These are phyloP conservation scores for Stephanodiscus triporus DNA, from an alignment of 108 stramenopile species.

Conservation along the genomic window DNA sequence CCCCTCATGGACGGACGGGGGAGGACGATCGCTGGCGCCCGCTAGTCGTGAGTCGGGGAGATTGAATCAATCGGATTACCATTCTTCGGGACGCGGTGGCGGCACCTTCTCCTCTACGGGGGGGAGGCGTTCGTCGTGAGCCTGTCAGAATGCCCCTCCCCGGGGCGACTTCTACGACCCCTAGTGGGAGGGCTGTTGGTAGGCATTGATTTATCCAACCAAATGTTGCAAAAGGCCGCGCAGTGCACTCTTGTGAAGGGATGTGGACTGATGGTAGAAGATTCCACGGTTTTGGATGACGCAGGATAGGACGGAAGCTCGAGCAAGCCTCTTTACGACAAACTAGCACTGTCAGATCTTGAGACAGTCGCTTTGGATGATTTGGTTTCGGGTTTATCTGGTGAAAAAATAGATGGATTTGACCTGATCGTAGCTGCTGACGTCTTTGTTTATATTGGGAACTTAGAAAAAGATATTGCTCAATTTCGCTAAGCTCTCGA, in stretches of 20 bases:
- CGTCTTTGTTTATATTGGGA: conserved; percentile 77
- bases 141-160: too few species aligned
- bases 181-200: conserved; percentile 55
- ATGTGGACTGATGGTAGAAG: conserved; percentile 52
- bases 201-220: conserved; percentile 70
- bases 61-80: too few species aligned
- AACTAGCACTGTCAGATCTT: conserved; percentile 58
- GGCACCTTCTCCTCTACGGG: too few species aligned
- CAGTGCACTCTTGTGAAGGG: conserved; percentile 59
- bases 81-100: too few species aligned
- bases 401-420: conserved; percentile 37
- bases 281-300: conserved; percentile 4
- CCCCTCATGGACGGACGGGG: too few species aligned
- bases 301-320: conserved; percentile 26
- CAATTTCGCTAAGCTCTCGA: conserved; percentile 52
- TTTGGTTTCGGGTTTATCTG: conserved; percentile 28
- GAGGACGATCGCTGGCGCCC: too few species aligned
- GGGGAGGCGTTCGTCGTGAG: too few species aligned
- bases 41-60: too few species aligned
- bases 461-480: conserved; percentile 49
- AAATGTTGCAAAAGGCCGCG: conserved; percentile 70
- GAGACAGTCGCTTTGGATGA: conserved; percentile 66
- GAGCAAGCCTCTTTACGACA: conserved; percentile 57
- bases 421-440: conserved; percentile 80
- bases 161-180: conserved; percentile 58